Base-by-base conservation (phyloP, 2,329 filamentous ascomycete species). In the Colletotrichum lupini region DNA sequence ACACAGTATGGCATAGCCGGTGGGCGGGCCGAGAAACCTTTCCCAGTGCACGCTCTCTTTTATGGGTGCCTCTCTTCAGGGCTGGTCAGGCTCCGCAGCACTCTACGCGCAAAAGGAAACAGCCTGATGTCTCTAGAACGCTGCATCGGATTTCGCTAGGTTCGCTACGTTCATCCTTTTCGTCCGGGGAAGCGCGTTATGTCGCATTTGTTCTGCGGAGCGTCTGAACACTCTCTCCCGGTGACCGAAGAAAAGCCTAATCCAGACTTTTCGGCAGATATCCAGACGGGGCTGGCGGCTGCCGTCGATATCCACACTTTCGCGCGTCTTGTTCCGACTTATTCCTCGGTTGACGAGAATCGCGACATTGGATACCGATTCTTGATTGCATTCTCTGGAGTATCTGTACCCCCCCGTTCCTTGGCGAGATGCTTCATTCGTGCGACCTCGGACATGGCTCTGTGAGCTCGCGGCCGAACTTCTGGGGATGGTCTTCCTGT, bases 201-300 rank as follows among this genome's bases (percentile, higher is more conserved):
- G 67, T 70, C 14, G 56, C 67, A 66, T 52, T 59, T 55, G 4
- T 24, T 35, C 65, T 70, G 61, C 56, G 60, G 67, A 32, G 65
- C 55, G 49, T 73, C 60, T 57, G 67, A 66, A 70, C 60, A 42
- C 46, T 71, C 37, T 42, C 11, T 11, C 61, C 70, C 67, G 60
- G 71, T 42, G 67, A 70, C 71, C 71, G 67, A 70, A n/a, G 32
- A 70, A 73, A 73, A 60, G 71, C 60, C 56, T 64, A 63, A 59
- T 69, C 35, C 57, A 53, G 53, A 35, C 16, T 24, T 55, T 19
- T 69, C 59, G 59, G 70, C 42, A 69, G 59, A 60, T 56, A 14
- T 30, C 30, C 9, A 55, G 53, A 35, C 53, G 49, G 42, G 68
- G 12, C 35, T n/a, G 26, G 42, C 26, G 24, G 60, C 42, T 62